A percentile compares a stretch with the other conserved stretches of the same genome.
phyloP scores from a whole-genome alignment of 108 stramenopile genomes.

The Pseudonitzschia multiseries region DNA sequence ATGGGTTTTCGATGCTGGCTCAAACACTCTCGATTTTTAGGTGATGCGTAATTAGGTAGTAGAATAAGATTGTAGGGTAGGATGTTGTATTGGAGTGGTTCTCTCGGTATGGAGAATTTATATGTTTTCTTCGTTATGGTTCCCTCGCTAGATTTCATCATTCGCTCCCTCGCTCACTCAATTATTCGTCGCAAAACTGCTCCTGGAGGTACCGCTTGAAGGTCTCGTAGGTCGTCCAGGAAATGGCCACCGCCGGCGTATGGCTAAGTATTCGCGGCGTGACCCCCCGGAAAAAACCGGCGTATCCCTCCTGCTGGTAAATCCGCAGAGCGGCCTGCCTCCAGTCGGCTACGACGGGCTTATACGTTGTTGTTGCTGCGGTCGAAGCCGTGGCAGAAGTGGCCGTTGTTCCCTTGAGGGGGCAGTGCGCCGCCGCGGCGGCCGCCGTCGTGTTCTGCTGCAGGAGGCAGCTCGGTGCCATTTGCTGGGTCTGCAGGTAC shows the following conservation, averaged over 20 bases:
- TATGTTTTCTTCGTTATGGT: too few species aligned
- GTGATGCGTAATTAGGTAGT: too few species aligned
- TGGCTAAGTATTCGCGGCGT: conserved; percentile 85
- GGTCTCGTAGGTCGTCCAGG: conserved; percentile 98
- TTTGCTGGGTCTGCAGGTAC: conserved; percentile 74
- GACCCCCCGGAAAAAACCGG: conserved; percentile 89
- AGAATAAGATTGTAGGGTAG: too few species aligned
- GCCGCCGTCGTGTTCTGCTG: neutral
- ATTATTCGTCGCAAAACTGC: conserved; percentile 18
- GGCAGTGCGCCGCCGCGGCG: conserved; percentile 22
- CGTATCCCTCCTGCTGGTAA: conserved; percentile 77
- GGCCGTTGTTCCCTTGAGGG: neutral
- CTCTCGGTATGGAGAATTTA: too few species aligned
- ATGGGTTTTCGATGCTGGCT: too few species aligned
- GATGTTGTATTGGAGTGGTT: too few species aligned
- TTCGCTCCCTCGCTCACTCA: too few species aligned
- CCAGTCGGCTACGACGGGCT: conserved; percentile 41
- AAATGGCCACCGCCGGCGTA: conserved; percentile 96
- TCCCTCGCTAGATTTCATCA: too few species aligned
- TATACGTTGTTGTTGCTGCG: conserved; percentile 22
- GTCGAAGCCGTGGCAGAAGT: neutral
- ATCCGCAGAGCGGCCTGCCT: conserved; percentile 83
- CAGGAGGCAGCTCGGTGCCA: conserved; percentile 36
- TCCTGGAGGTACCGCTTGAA: conserved; percentile 61
- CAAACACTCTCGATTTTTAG: too few species aligned